Base-by-base conservation (phyloP, 106 monocot genomes). In the Dioscorea zingiberensis region DNA sequence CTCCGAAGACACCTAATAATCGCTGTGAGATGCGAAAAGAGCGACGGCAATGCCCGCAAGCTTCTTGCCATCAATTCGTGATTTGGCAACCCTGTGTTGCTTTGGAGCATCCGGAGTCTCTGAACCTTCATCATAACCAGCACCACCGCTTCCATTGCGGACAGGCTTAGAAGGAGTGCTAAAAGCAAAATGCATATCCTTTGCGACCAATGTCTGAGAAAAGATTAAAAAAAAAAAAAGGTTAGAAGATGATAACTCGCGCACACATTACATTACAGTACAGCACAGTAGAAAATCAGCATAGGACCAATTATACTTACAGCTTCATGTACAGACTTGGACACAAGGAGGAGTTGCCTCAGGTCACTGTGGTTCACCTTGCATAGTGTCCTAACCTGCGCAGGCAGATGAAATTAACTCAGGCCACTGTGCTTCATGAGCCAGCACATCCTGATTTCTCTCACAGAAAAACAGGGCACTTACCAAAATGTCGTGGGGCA, bases 401-500 rank as follows among this genome's bases (percentile, higher is more conserved):
- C 18, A 5, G 19, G 51, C 18, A 51, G 14, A 19, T 16, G 15
- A 51, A 51, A 51, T 2, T 13, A 19, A 51, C 4, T 51, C 19
- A 51, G 51, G 19, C 4, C 14, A 16, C 15, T 51, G 15, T 1
- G 51, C 15, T 51, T 51, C 13, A 18, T 51, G 46, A 47, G 13
- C 13, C 18, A 51, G 13, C 4, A 18, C 19, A 18, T 18, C 15
- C 19, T 51, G 51, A 15, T 18, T 51, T 51, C 19, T 19, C 16
- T 10, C 1, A 17, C 4, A 2, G 15, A 14, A 14, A 26, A 27
- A 24, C 0, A 13, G 25, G 23, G 28, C 3, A 54, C 9, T 55
- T 77, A 82, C 82, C 82, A 82, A 44, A 29, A 82, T 32, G 25
- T 82, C 74, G 54, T 73, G 49, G 18, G 82, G 82, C 46, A 82